Evolutionary conservation across 805 yeast genomes (phyloP).

Genomic region (Pichia sporocuriosa): DNA sequence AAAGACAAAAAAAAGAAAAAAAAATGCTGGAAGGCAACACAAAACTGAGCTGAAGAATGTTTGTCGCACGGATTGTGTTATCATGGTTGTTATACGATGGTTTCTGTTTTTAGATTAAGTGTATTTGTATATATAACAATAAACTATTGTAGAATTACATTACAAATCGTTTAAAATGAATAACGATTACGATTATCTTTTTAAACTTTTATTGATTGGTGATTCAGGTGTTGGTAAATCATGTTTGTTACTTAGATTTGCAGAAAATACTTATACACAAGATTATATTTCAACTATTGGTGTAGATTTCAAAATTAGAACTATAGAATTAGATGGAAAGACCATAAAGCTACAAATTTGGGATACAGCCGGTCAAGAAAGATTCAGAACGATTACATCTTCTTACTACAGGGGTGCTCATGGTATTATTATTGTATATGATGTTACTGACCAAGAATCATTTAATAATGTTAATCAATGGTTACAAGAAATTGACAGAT

Average conservation of each 20-base stretch:
- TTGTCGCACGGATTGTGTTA: no score
- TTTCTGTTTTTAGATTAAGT: no score
- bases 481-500: constrained; percentile 97
- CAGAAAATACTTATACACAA: constrained; percentile 95
- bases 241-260: constrained; percentile 88
- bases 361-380: constrained; percentile 99
- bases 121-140: no score
- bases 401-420: constrained; percentile 98
- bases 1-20: no score
- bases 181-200: constrained; percentile 95
- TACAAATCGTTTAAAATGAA: constrained; percentile 45
- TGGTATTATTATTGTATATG: constrained; percentile 96
- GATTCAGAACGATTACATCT: constrained; percentile 95
- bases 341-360: constrained; percentile 96
- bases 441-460: constrained; percentile 94
- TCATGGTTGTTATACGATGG: no score
- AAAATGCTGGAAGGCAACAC: no score
- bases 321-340: constrained; percentile 92
- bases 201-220: constrained; percentile 91
- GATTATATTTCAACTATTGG: constrained; percentile 97
- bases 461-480: constrained; percentile 96
- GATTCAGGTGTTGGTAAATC: constrained; percentile 99
- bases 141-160: background rate
- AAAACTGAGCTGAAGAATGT: no score
- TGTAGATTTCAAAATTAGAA: constrained; percentile 87